These are phyloP conservation scores for Hymenoscyphus repandus DNA, from an alignment of 2,329 filamentous ascomycete genomes.

Conservation along the genomic window DNA sequence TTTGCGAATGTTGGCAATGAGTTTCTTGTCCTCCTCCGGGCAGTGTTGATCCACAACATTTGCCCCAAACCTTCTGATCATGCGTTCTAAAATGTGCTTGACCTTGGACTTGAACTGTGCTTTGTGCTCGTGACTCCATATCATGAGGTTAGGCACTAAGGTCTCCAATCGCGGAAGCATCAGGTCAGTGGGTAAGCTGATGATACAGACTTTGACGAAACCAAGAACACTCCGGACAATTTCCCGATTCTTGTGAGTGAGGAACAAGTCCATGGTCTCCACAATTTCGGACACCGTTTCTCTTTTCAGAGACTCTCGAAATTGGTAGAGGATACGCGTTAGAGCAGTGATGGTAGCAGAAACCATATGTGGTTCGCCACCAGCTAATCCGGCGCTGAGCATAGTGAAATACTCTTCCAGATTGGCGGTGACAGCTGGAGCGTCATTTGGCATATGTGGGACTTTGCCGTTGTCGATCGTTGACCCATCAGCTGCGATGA, in stretches of 20 bases:
- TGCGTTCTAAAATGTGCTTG: conserved; percentile 93
- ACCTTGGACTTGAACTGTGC: conserved; percentile 95
- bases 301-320: conserved; percentile 63
- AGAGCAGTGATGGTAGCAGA: conserved; percentile 94
- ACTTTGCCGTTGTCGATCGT: conserved; percentile 82
- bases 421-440: conserved; percentile 69
- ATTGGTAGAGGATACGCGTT: conserved; percentile 89
- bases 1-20: conserved; percentile 93
- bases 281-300: conserved; percentile 78
- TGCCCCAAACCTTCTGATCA: conserved; percentile 86
- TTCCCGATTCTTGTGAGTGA: conserved; percentile 94
- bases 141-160: conserved; percentile 83
- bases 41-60: conserved; percentile 74
- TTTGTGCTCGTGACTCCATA: conserved; percentile 98
- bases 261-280: conserved; percentile 91
- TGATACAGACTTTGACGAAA: conserved; percentile 93
- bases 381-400: conserved; percentile 92
- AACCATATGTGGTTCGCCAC: conserved; percentile 93
- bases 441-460: conserved; percentile 77
- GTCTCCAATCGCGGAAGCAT: conserved; percentile 72
- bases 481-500: conserved; percentile 60
- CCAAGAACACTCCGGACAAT: conserved; percentile 92
- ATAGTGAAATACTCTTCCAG: conserved; percentile 98
- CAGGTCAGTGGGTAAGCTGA: conserved; percentile 73
- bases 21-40: conserved; percentile 80